These are phyloP conservation scores for Hanseniaspora thailandica DNA, from an alignment of 805 yeast genomes.

Conservation along the genomic window DNA sequence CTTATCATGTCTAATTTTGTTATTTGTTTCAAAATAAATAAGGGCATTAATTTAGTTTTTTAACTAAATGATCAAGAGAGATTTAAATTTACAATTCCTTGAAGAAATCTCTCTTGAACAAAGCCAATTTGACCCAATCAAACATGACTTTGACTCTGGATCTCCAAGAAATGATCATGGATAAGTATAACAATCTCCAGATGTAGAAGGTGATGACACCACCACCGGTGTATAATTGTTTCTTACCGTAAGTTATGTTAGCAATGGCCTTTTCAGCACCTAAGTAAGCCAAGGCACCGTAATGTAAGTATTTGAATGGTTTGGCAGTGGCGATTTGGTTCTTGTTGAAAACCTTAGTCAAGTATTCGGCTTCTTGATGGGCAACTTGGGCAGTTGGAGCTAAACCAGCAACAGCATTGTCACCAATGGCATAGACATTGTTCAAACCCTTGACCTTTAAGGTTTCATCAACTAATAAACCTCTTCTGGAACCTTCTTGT, in stretches of 20 bases:
- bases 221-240: slow-evolving; percentile 74
- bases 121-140: slow-evolving; percentile 79
- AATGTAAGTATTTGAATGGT: slow-evolving; percentile 72
- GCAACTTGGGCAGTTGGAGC: slow-evolving; percentile 98
- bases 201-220: slow-evolving; percentile 79
- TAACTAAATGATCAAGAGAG: neutral
- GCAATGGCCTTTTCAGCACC: slow-evolving; percentile 93
- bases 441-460: slow-evolving; percentile 70
- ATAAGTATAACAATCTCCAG: slow-evolving; percentile 86
- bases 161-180: slow-evolving; percentile 79
- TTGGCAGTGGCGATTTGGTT: slow-evolving; percentile 28
- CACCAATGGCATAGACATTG: slow-evolving; percentile 83
- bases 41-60: neutral
- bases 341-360: slow-evolving; percentile 61
- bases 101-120: slow-evolving; percentile 89
- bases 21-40: neutral
- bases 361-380: slow-evolving; percentile 77
- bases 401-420: slow-evolving; percentile 75
- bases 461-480: slow-evolving; percentile 67
- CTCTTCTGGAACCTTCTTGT: slow-evolving; percentile 76
- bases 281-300: slow-evolving; percentile 85
- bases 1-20: neutral
- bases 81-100: slow-evolving; percentile 45
- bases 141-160: slow-evolving; percentile 74
- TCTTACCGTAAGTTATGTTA: slow-evolving; percentile 67